A percentile compares a stretch with the other conserved stretches of the same genome.
phyloP scores from a whole-genome alignment of 805 yeast genomes.

The Kodamaea jinghongensis region DNA sequence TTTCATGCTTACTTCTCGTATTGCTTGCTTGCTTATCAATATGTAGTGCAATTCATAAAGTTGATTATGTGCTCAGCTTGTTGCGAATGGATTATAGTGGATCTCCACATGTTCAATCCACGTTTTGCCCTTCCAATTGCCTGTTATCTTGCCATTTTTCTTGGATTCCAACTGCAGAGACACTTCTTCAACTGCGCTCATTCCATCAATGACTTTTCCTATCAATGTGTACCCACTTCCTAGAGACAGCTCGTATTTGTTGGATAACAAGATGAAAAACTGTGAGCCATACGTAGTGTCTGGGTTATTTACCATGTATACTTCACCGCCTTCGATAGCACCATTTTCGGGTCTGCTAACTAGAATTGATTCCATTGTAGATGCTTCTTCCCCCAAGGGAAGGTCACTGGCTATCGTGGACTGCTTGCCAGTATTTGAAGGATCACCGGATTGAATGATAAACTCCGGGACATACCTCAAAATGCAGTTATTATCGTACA shows the following conservation, averaged over 20 bases:
- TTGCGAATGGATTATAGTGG: constrained; percentile 15
- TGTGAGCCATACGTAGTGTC: constrained; percentile 18
- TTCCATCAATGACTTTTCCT: constrained; percentile 19
- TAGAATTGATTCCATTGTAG: neutral
- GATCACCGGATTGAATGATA: constrained; percentile 23
- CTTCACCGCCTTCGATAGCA: constrained; percentile 14
- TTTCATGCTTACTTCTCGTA: no score
- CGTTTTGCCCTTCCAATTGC: constrained; percentile 15
- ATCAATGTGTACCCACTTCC: constrained; percentile 14
- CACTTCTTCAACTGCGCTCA: constrained; percentile 14
- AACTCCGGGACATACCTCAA: constrained; percentile 19
- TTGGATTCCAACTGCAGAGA: constrained; percentile 12
- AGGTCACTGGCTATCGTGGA: constrained; percentile 11
- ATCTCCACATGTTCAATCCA: constrained; percentile 16
- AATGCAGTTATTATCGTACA: constrained; percentile 14
- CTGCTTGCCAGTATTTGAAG: constrained; percentile 15
- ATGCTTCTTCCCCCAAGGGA: constrained; percentile 3
- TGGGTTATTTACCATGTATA: constrained; percentile 12
- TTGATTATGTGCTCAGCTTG: neutral
- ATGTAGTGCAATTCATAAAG: no score
- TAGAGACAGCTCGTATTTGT: constrained; percentile 10
- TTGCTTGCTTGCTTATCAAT: no score
- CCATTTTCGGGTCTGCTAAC: neutral
- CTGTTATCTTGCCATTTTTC: constrained; percentile 18
- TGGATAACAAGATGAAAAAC: constrained; percentile 18